Conservation (phyloP, 768 basidiomycete species). For the Calocera cornea region DNA sequence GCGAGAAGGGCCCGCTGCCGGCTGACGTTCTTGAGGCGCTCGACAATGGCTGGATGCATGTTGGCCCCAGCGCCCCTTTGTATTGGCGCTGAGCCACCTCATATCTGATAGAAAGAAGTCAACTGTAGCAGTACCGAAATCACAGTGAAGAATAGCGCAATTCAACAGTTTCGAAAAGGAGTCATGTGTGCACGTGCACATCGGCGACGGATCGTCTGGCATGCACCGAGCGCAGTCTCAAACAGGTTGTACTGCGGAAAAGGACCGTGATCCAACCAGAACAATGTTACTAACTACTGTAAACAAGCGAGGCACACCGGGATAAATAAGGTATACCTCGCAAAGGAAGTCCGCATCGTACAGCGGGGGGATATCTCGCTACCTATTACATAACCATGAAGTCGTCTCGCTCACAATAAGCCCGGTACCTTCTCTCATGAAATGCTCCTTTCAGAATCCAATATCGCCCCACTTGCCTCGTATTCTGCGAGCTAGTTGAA, state of each 20-base stretch:
- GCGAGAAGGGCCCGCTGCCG: conserved; percentile 12
- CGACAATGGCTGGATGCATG: conserved; percentile 10
- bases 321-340: neutral
- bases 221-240: too few relatives aligned
- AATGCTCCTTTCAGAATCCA: conserved; percentile 14
- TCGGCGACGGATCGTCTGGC: too few relatives aligned
- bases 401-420: neutral
- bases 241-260: too few relatives aligned
- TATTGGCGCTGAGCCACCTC: neutral
- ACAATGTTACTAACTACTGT: neutral
- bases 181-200: too few relatives aligned
- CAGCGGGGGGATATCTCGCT: neutral
- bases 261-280: neutral
- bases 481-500: conserved; percentile 90
- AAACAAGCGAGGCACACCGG: neutral
- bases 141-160: neutral
- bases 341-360: neutral
- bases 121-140: too few relatives aligned
- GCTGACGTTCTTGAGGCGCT: conserved; percentile 11
- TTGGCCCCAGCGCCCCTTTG: neutral
- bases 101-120: too few relatives aligned
- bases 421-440: neutral
- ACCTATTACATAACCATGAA: neutral
- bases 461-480: conserved; percentile 78
- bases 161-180: too few relatives aligned